Evolutionary conservation across 768 basidiomycete genomes (phyloP).

Genomic region (Pleurotus tuoliensis): DNA sequence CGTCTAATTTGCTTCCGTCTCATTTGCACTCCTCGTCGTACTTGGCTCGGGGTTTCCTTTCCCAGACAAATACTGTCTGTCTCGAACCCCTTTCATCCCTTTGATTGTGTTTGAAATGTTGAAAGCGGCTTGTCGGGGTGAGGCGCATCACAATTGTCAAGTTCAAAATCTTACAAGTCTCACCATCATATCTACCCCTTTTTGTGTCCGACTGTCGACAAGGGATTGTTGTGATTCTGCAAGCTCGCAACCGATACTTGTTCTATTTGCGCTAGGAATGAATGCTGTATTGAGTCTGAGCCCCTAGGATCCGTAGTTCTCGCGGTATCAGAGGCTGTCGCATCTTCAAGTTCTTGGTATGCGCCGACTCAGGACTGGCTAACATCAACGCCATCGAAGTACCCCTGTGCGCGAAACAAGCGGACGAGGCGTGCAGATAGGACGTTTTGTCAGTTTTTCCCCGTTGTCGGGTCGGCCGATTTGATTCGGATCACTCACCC

Average conservation of each 20-base stretch:
- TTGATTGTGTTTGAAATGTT: conserved; percentile 7
- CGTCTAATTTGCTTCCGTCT: conserved; percentile 4
- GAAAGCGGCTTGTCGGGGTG: neutral
- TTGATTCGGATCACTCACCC: neutral
- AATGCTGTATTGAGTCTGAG: no score
- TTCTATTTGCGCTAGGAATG: no score
- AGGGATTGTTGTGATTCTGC: no score
- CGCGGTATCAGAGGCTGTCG: neutral
- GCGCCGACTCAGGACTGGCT: neutral
- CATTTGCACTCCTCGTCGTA: neutral
- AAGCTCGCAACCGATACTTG: no score
- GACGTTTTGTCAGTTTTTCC: conserved; percentile 6
- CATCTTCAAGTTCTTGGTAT: neutral
- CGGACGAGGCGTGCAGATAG: conserved; percentile 4
- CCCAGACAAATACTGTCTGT: conserved; percentile 1
- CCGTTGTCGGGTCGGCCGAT: conserved; percentile 1
- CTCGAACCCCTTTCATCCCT: conserved; percentile 1
- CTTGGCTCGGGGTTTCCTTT: conserved; percentile 8
- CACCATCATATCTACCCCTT: no score
- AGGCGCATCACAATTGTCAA: neutral
- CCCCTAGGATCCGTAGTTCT: neutral
- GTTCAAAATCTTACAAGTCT: no score
- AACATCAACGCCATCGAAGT: conserved; percentile 2
- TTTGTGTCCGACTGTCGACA: no score
- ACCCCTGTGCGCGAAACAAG: neutral